These are phyloP conservation scores for Pseudognaphalium luteoalbum DNA, from an alignment of 129 eudicot species.

Conservation along the genomic window DNA sequence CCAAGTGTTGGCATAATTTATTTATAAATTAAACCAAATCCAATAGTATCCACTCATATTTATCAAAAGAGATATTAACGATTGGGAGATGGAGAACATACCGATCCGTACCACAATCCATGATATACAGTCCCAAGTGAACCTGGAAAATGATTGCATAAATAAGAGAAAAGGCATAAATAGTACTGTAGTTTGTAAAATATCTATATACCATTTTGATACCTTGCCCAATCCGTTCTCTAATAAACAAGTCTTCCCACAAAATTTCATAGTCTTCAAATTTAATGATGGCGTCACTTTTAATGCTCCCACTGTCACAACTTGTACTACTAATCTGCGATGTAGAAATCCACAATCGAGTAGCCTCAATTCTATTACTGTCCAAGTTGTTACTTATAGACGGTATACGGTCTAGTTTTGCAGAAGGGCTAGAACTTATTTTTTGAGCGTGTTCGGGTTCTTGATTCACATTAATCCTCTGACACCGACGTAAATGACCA, in stretches of 20 bases:
- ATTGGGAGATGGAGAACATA: conserved; percentile 53
- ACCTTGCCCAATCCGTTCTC: conserved; percentile 83
- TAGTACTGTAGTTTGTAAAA: no score
- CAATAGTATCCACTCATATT: background rate
- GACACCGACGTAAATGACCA: conserved; percentile 13
- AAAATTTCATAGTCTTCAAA: conserved; percentile 70
- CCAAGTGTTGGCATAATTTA: background rate
- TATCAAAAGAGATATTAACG: background rate
- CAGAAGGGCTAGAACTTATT: background rate
- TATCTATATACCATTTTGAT: background rate
- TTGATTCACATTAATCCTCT: conserved; percentile 1
- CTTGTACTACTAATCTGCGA: conserved; percentile 56
- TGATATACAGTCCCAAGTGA: conserved; percentile 85
- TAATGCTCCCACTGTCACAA: conserved; percentile 43
- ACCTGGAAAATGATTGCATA: background rate
- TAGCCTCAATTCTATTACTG: conserved; percentile 6
- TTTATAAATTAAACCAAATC: background rate
- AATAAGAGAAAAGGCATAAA: background rate
- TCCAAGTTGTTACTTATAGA: background rate
- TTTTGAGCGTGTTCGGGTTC: background rate
- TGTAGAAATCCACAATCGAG: conserved; percentile 26
- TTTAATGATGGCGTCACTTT: conserved; percentile 54
- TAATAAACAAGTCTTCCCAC: conserved; percentile 79
- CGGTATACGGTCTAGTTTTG: background rate
- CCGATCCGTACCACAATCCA: conserved; percentile 84